Conservation (phyloP, 371 early-diverging fungal species). For the Apophysomyces ossiformis region DNA sequence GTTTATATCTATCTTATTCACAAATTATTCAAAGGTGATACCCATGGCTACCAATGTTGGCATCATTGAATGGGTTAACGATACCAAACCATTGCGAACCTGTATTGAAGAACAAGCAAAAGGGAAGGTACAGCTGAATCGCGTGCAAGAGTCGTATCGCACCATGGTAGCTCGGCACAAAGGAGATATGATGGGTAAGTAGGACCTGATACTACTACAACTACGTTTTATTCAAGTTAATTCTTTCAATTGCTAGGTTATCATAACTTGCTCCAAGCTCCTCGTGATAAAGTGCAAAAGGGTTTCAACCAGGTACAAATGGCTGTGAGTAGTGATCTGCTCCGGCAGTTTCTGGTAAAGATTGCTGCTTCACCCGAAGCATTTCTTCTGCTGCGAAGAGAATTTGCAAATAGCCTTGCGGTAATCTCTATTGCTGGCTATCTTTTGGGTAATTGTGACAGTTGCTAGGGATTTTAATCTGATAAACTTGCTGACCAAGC, state of each 20-base stretch:
- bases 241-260: conserved; percentile 42
- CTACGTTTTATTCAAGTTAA: neutral
- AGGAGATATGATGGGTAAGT: conserved; percentile 50
- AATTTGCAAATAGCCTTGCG: conserved; percentile 65
- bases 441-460: conserved; percentile 50
- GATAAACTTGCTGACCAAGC: neutral
- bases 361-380: conserved; percentile 70
- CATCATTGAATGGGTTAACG: conserved; percentile 67
- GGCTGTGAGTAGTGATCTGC: conserved; percentile 40
- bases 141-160: conserved; percentile 38
- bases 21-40: conserved; percentile 47
- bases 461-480: neutral
- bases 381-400: conserved; percentile 59
- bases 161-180: conserved; percentile 40
- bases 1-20: neutral
- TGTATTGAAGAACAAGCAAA: conserved; percentile 46
- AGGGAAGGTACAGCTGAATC: conserved; percentile 27
- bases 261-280: conserved; percentile 54
- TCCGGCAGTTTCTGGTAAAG: conserved; percentile 52
- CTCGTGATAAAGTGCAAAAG: conserved; percentile 45
- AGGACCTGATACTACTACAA: neutral
- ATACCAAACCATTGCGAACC: conserved; percentile 53
- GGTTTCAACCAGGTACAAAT: conserved; percentile 43
- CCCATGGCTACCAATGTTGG: conserved; percentile 72
- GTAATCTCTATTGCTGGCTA: conserved; percentile 68